Evolutionary conservation across 768 basidiomycete genomes (phyloP), one percentile per base, ranked within the genome.

Genomic region (Suillus occidentalis): DNA sequence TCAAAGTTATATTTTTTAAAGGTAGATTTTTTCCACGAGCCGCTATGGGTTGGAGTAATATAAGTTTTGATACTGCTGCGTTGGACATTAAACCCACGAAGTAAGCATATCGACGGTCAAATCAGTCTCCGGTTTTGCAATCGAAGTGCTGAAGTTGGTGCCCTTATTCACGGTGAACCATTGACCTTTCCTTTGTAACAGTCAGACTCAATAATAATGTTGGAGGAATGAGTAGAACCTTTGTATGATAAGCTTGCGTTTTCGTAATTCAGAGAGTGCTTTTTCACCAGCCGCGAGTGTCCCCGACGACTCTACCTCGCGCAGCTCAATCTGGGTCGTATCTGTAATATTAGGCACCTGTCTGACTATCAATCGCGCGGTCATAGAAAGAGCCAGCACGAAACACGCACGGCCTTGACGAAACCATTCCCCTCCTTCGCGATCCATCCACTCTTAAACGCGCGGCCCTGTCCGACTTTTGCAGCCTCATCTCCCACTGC

Each of bases 1-100:
- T 97, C 95, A 71, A 99, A 99, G 79, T 99, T 99, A 80, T 99
- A 99, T 76, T 96, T 95, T 76, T 99, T 99, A 85, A 93, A 99
- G 10, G 84, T 85, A 1, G 97, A 85, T 0, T 88, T 89, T 78
- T 97, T 96, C 97, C 97, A 99, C 20, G 92, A 81, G 8, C 96
- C 97, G 45, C 97, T 99, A 71, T 6, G 22, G 18, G 43, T 65
- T 63, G 42, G 37, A 50, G 43, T 25, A 50, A 22, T 55, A 59
- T 63, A 52, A 18, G 57, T 3, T 10, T 37, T 16, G 14, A 36
- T 10, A 40, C 52, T 9, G 1, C 49, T 42, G 42, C 9, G 52
- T 43, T 43, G 39, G 36, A 66, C 0, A 40, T 45, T 39, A 28
- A 7, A 81, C 92, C 52, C 72, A 98, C 97, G 92, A 93, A 61